phyloP scores from a whole-genome alignment of 768 basidiomycete species.

The Naganishia randhawae region DNA sequence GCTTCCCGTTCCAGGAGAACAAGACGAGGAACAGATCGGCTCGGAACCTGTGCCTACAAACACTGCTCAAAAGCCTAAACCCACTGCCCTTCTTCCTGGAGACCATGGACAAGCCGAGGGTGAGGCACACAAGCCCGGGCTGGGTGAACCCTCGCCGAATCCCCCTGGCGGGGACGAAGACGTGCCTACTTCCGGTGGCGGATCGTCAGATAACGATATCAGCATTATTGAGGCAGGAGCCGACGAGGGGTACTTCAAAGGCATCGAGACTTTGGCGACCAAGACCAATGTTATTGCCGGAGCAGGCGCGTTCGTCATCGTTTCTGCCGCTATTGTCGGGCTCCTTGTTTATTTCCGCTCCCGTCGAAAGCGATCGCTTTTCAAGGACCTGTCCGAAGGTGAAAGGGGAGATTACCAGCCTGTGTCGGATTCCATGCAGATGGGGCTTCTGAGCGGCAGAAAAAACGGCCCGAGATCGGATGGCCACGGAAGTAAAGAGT shows the following conservation, averaged over 20 bases:
- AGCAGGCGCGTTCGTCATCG: constrained; percentile 69
- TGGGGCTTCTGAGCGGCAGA: constrained; percentile 62
- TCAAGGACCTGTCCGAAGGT: constrained; percentile 34
- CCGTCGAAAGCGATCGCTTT: constrained; percentile 49
- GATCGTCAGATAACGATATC: constrained; percentile 33
- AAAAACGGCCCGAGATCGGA: background rate
- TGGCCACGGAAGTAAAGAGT: constrained; percentile 62
- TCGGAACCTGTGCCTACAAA: constrained; percentile 45
- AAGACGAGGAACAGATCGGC: constrained; percentile 49
- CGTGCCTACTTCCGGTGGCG: background rate
- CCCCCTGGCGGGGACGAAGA: constrained; percentile 10
- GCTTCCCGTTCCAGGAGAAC: constrained; percentile 47
- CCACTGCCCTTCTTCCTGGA: constrained; percentile 79
- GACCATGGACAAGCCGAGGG: constrained; percentile 77
- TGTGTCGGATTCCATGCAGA: constrained; percentile 64
- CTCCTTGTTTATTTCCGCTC: constrained; percentile 77
- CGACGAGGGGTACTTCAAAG: constrained; percentile 48
- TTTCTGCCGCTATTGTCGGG: constrained; percentile 68
- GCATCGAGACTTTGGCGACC: constrained; percentile 49
- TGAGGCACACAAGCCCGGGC: constrained; percentile 67
- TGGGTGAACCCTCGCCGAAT: constrained; percentile 36
- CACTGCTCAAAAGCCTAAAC: constrained; percentile 70
- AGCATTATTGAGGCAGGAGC: constrained; percentile 35
- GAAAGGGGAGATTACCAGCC: constrained; percentile 46
- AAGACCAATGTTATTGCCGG: constrained; percentile 69